A percentile compares a stretch with the other conserved stretches of the same genome.
phyloP scores from a whole-genome alignment of 2,329 filamentous ascomycete species.

The Colletotrichum spinosum region DNA sequence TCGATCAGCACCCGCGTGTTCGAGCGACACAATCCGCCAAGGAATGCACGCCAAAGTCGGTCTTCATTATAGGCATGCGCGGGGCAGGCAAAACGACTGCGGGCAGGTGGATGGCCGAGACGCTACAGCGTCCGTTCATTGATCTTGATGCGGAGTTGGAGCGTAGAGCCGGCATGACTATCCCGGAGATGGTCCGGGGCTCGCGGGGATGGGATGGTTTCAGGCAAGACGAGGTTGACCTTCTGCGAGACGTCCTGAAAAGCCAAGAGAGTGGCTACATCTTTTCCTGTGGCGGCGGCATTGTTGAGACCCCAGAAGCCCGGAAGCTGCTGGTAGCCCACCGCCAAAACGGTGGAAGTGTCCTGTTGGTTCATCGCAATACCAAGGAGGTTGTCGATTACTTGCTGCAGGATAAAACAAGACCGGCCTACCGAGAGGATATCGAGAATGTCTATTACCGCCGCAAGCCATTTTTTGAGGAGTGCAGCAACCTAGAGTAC shows the following conservation, averaged over 20 bases:
- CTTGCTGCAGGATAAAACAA: slow-evolving; percentile 86
- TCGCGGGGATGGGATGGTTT: slow-evolving; percentile 88
- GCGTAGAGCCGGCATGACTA: slow-evolving; percentile 75
- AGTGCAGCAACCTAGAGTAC: slow-evolving; percentile 96
- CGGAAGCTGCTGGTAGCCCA: slow-evolving; percentile 81
- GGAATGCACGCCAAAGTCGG: slow-evolving; percentile 67
- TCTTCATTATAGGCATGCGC: slow-evolving; percentile 97
- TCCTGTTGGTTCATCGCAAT: slow-evolving; percentile 88
- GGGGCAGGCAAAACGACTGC: slow-evolving; percentile 97
- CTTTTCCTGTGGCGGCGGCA: slow-evolving; percentile 93
- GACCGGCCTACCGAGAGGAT: slow-evolving; percentile 92
- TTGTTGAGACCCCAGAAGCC: slow-evolving; percentile 87
- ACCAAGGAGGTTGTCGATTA: slow-evolving; percentile 91
- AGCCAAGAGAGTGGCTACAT: slow-evolving; percentile 82
- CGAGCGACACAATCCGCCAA: slow-evolving; percentile 38
- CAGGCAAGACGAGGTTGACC: slow-evolving; percentile 78
- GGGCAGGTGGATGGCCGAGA: slow-evolving; percentile 84
- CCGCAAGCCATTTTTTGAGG: slow-evolving; percentile 87
- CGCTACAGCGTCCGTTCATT: slow-evolving; percentile 80
- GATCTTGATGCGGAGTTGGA: slow-evolving; percentile 94
- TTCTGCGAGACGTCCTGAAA: slow-evolving; percentile 79
- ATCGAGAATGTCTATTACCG: slow-evolving; percentile 92
- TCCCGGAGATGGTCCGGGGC: slow-evolving; percentile 85
- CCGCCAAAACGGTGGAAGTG: slow-evolving; percentile 80
- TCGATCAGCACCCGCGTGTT: slow-evolving; percentile 61